These are phyloP conservation scores for Cylindrotheca fusiformis DNA, from an alignment of 108 stramenopile species.

Conservation along the genomic window DNA sequence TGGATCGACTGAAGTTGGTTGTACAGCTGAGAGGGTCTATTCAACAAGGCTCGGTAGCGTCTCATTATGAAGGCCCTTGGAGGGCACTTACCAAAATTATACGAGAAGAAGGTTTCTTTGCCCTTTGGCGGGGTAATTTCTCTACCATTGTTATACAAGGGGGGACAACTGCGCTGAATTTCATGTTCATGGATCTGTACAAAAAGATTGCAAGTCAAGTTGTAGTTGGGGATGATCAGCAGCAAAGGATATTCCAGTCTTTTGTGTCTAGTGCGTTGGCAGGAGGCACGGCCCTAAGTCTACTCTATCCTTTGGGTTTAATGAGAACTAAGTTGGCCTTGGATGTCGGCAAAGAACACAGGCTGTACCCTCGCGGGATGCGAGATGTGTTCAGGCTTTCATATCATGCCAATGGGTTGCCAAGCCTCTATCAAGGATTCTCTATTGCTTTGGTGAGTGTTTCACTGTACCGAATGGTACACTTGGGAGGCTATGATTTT, in stretches of 20 bases:
- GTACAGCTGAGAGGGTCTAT: slow-evolving; percentile 75
- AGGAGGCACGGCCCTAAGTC: slow-evolving; percentile 84
- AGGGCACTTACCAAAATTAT: slow-evolving; percentile 41
- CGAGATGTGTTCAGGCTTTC: slow-evolving; percentile 62
- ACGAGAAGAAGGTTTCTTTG: slow-evolving; percentile 51
- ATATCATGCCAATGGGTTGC: slow-evolving; percentile 65
- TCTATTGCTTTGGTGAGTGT: slow-evolving; percentile 85
- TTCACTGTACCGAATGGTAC: slow-evolving; percentile 86
- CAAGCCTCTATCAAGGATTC: slow-evolving; percentile 93
- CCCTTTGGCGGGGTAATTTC: slow-evolving; percentile 70
- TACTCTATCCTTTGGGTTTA: slow-evolving; percentile 95
- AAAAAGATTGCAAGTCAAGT: slow-evolving; percentile 41
- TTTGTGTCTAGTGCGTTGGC: slow-evolving; percentile 89
- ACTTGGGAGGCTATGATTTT: slow-evolving; percentile 94
- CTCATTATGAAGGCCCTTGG: slow-evolving; percentile 31
- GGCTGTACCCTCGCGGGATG: slow-evolving; percentile 61
- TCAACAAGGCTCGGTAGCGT: neutral
- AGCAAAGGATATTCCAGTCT: slow-evolving; percentile 34
- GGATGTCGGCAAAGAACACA: slow-evolving; percentile 76
- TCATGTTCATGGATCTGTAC: slow-evolving; percentile 68
- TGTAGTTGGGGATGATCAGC: slow-evolving; percentile 10
- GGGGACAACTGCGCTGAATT: slow-evolving; percentile 65
- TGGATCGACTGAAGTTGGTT: slow-evolving; percentile 95
- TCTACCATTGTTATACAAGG: slow-evolving; percentile 64
- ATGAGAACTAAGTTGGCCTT: slow-evolving; percentile 90